These are phyloP conservation scores for Drosera capensis DNA, from an alignment of 148 eudicot species.

Conservation along the genomic window DNA sequence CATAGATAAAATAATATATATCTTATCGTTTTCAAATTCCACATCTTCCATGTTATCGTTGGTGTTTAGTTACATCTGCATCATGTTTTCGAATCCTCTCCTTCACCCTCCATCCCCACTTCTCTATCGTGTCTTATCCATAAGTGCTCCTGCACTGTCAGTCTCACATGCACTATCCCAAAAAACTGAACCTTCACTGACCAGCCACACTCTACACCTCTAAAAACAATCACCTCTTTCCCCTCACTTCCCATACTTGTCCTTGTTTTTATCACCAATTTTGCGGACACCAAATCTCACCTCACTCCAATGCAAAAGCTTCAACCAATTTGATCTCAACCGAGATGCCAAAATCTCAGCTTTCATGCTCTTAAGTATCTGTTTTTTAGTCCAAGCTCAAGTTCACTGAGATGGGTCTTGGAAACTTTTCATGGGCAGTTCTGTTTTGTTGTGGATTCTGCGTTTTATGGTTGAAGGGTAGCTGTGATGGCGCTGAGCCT, in stretches of 20 bases:
- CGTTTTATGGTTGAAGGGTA: conserved; percentile 23
- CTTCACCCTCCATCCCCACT: too few relatives aligned
- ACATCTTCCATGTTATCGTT: too few relatives aligned
- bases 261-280: conserved; percentile 2
- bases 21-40: too few relatives aligned
- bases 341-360: background rate
- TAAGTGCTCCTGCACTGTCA: conserved; percentile 14
- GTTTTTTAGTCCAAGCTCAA: background rate
- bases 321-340: too few relatives aligned
- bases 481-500: conserved; percentile 25
- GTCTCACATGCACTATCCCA: conserved; percentile 31
- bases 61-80: background rate
- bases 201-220: conserved; percentile 15
- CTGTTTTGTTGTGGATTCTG: conserved; percentile 33
- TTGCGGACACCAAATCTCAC: conserved; percentile 10
- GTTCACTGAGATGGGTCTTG: conserved; percentile 30
- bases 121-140: background rate
- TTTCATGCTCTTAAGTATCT: background rate
- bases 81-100: background rate
- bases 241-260: conserved; percentile 9
- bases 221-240: conserved; percentile 1
- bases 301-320: conserved; percentile 7
- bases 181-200: conserved; percentile 6
- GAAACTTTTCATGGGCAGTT: conserved; percentile 20
- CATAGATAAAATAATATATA: too few relatives aligned